Conservation (phyloP, 306 rosid species). For the Ammopiptanthus mongolicus region DNA sequence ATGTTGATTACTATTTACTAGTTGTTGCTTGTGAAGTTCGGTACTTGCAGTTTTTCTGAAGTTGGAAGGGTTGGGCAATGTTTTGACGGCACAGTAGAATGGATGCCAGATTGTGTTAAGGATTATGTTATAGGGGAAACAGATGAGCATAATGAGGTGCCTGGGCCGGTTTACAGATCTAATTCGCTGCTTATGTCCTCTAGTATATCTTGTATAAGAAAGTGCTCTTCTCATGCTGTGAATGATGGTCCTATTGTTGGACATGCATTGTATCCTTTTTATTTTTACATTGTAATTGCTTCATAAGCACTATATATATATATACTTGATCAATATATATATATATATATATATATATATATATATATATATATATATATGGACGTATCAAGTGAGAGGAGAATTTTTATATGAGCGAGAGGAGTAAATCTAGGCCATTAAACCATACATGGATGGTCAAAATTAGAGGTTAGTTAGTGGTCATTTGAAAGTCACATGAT, state of each 20-base stretch:
- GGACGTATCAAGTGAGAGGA: no score
- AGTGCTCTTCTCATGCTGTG: constrained; percentile 24
- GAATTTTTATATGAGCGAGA: no score
- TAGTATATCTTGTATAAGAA: constrained; percentile 61
- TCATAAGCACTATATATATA: not conserved
- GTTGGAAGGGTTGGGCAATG: constrained; percentile 47
- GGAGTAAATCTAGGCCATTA: no score
- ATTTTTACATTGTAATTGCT: not conserved
- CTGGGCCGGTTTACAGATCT: constrained; percentile 47
- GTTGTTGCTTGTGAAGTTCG: constrained; percentile 36
- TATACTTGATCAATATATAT: not conserved
- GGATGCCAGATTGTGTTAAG: constrained; percentile 53
- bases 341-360: not conserved
- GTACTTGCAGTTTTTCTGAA: constrained; percentile 58
- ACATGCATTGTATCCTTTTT: constrained; percentile 71
- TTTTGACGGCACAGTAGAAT: constrained; percentile 28
- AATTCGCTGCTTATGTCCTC: constrained; percentile 47
- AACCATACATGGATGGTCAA: no score
- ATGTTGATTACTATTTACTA: constrained; percentile 34
- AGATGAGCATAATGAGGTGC: constrained; percentile 25
- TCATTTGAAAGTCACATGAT: no score
- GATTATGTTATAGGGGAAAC: constrained; percentile 30
- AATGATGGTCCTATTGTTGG: constrained; percentile 34
- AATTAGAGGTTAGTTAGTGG: no score
- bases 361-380: not conserved